A percentile compares a stretch with the other conserved stretches of the same genome.
phyloP scores from a whole-genome alignment of 345 rosid species.

The Raphanus sativus region DNA sequence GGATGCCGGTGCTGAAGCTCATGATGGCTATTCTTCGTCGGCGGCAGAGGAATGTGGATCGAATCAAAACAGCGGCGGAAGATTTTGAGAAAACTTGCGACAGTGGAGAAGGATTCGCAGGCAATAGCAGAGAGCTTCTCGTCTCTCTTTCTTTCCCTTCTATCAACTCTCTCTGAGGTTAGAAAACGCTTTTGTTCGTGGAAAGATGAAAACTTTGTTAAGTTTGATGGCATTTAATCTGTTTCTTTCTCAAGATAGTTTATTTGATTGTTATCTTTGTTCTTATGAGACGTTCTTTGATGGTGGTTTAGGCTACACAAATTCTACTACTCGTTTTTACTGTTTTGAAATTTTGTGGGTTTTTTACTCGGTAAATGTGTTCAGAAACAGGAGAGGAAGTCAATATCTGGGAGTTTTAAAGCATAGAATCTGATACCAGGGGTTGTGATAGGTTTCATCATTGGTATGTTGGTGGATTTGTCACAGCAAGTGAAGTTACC shows the following conservation, averaged over 20 bases:
- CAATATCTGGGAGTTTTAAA: slow-evolving; percentile 64
- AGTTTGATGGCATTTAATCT: too few species aligned
- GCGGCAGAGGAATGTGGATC: slow-evolving; percentile 1
- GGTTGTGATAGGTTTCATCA: slow-evolving; percentile 76
- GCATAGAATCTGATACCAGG: slow-evolving; percentile 82
- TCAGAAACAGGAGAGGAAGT: slow-evolving; percentile 53
- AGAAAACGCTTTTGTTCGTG: neutral
- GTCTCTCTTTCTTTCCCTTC: slow-evolving; percentile 78
- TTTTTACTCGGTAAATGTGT: slow-evolving; percentile 31
- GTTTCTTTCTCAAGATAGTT: too few species aligned
- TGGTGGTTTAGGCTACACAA: slow-evolving; percentile 58
- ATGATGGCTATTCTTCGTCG: neutral
- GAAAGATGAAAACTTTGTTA: neutral
- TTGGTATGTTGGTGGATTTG: slow-evolving; percentile 76
- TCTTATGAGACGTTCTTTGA: slow-evolving; percentile 6
- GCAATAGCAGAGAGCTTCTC: slow-evolving; percentile 89
- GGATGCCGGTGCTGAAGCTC: slow-evolving; percentile 34
- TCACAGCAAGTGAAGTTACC: slow-evolving; percentile 46
- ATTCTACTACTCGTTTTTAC: too few species aligned
- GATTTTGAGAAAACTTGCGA: slow-evolving; percentile 65
- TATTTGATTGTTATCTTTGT: neutral
- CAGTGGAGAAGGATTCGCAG: slow-evolving; percentile 75
- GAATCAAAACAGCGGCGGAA: slow-evolving; percentile 13
- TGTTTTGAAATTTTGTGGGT: neutral
- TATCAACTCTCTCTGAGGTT: slow-evolving; percentile 82